A percentile compares a stretch with the other conserved stretches of the same genome.
These are phyloP conservation scores for Aspergillus pseudoglaucus DNA, from an alignment of 2,329 filamentous ascomycete species.

Conservation along the genomic window DNA sequence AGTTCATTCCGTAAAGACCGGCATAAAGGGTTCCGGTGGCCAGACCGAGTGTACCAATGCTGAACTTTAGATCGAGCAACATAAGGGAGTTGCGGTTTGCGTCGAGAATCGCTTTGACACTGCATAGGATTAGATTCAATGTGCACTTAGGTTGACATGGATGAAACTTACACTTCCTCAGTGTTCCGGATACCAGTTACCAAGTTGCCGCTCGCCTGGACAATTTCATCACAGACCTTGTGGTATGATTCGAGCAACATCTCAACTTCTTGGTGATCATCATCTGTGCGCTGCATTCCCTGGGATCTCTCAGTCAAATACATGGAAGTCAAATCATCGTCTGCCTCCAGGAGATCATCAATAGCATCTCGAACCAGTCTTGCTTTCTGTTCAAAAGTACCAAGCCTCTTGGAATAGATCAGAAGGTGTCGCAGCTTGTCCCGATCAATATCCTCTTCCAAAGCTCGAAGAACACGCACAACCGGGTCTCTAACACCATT, in stretches of 20 bases:
- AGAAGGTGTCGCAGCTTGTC: constrained; percentile 87
- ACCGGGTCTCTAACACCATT: constrained; percentile 90
- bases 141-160: not conserved
- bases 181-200: constrained; percentile 95
- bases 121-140: constrained; percentile 33
- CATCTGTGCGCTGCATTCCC: constrained; percentile 64
- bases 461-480: constrained; percentile 75
- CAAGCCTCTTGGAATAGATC: constrained; percentile 89
- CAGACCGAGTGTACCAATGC: constrained; percentile 87
- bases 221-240: constrained; percentile 96
- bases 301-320: constrained; percentile 84
- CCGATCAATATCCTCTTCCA: constrained; percentile 94
- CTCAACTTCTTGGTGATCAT: constrained; percentile 94
- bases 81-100: constrained; percentile 97
- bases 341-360: constrained; percentile 88
- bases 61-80: constrained; percentile 94
- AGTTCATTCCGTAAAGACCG: constrained; percentile 99
- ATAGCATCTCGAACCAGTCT: constrained; percentile 90
- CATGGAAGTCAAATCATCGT: constrained; percentile 92
- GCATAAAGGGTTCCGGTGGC: constrained; percentile 92
- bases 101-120: constrained; percentile 92
- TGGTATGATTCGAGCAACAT: constrained; percentile 96
- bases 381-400: constrained; percentile 95
- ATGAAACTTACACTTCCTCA: constrained; percentile 76
- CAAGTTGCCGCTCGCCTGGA: constrained; percentile 86